These are phyloP conservation scores for Fusarium luffae DNA, from an alignment of 2,329 filamentous ascomycete genomes.

Conservation along the genomic window DNA sequence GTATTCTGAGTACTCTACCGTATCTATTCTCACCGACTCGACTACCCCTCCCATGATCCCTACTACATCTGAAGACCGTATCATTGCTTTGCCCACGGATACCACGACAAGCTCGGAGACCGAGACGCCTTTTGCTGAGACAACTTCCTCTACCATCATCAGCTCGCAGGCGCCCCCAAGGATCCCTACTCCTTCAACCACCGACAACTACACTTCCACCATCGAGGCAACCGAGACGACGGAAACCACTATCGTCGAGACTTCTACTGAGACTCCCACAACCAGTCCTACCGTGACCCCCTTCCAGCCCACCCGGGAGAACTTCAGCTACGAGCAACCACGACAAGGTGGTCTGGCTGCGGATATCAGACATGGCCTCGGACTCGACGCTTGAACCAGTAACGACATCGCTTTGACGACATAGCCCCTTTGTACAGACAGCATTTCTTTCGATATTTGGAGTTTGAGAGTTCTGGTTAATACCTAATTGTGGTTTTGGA, in stretches of 20 bases:
- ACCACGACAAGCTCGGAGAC: conserved; percentile 10
- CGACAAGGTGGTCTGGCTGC: neutral
- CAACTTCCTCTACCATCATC: neutral
- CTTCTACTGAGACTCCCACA: neutral
- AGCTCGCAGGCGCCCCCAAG: neutral
- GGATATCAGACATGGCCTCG: conserved; percentile 8
- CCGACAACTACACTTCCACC: neutral
- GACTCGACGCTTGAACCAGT: conserved; percentile 5
- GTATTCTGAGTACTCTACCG: too few species aligned
- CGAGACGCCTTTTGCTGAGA: conserved; percentile 9
- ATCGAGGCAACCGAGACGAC: neutral
- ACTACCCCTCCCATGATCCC: conserved; percentile 12
- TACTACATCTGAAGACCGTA: neutral
- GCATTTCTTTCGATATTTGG: conserved; percentile 23
- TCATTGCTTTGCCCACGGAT: neutral
- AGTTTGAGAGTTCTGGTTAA: conserved; percentile 30
- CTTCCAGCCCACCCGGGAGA: conserved; percentile 5
- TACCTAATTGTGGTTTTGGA: conserved; percentile 26
- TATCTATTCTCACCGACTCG: conserved; percentile 15
- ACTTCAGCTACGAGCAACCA: conserved; percentile 9
- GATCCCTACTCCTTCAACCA: neutral
- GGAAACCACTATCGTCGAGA: neutral
- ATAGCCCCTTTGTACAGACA: conserved; percentile 30
- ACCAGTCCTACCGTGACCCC: conserved; percentile 18
- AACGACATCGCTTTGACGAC: conserved; percentile 11